Percentiles rank a stretch among this genome's conserved stretches.
phyloP scores from a whole-genome alignment of 2,329 filamentous ascomycete genomes.

The Fusarium pseudograminearum region DNA sequence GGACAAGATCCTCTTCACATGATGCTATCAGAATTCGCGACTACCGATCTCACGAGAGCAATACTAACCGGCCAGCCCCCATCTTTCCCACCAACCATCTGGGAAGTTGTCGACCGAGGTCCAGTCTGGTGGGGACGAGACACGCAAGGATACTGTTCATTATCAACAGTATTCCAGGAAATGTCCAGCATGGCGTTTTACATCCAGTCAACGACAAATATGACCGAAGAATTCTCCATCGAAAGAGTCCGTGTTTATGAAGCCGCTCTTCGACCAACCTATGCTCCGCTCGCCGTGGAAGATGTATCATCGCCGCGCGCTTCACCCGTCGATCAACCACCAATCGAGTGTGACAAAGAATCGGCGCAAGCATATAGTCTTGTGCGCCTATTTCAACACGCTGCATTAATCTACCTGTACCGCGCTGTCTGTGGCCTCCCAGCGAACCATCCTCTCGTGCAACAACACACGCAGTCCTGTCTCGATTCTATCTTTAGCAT shows the following conservation, averaged over 20 bases:
- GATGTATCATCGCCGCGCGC: slow-evolving; percentile 22
- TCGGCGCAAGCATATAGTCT: slow-evolving; percentile 52
- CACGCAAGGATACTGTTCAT: slow-evolving; percentile 50
- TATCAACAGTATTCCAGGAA: slow-evolving; percentile 53
- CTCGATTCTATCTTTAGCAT: slow-evolving; percentile 54
- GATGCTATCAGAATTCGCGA: slow-evolving; percentile 59
- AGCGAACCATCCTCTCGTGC: slow-evolving; percentile 54
- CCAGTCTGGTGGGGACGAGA: slow-evolving; percentile 59
- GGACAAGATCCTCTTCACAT: slow-evolving; percentile 52
- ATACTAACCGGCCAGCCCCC: slow-evolving; percentile 55
- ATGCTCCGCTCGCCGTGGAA: slow-evolving; percentile 46
- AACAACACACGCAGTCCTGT: slow-evolving; percentile 54
- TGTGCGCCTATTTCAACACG: slow-evolving; percentile 56
- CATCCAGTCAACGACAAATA: slow-evolving; percentile 35
- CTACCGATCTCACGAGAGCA: slow-evolving; percentile 57
- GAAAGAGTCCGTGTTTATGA: slow-evolving; percentile 48
- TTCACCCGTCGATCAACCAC: neutral
- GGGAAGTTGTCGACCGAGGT: slow-evolving; percentile 55
- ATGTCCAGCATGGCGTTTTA: slow-evolving; percentile 50
- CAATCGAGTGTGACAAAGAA: slow-evolving; percentile 44
- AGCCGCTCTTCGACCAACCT: slow-evolving; percentile 43
- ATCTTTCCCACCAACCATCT: slow-evolving; percentile 54
- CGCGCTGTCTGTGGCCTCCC: slow-evolving; percentile 57
- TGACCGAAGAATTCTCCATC: slow-evolving; percentile 46
- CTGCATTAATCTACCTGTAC: slow-evolving; percentile 58